Percentiles rank a stretch among this genome's conserved stretches.
Conservation (phyloP, 2,329 filamentous ascomycete species). For the Emergomyces pasteurianus region DNA sequence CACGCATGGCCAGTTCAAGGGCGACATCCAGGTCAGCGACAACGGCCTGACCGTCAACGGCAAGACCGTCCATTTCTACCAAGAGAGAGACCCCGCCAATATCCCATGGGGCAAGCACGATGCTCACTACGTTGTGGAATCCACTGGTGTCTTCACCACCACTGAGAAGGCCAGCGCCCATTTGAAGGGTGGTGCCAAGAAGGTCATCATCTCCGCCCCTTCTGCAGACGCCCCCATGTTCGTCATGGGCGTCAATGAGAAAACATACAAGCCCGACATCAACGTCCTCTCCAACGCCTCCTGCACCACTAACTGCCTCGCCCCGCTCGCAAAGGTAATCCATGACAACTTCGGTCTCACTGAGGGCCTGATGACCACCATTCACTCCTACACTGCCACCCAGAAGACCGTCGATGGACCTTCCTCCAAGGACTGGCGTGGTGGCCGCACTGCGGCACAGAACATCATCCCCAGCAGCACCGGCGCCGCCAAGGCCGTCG, state of each 20-base stretch:
- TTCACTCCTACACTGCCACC: constrained; percentile 99
- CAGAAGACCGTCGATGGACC: constrained; percentile 99
- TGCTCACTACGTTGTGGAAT: constrained; percentile 92
- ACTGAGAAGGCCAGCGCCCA: constrained; percentile 89
- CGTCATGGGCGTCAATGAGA: constrained; percentile 98
- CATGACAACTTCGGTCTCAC: constrained; percentile 96
- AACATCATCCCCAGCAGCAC: constrained; percentile 99
- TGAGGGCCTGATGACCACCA: constrained; percentile 99
- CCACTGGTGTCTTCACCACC: constrained; percentile 98
- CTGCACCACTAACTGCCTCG: constrained; percentile 99
- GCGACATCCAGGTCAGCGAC: constrained; percentile 62
- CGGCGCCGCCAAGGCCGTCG: constrained; percentile 98
- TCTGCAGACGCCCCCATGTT: constrained; percentile 89
- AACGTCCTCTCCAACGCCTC: constrained; percentile 98
- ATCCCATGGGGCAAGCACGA: constrained; percentile 86
- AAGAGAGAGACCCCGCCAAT: constrained; percentile 73
- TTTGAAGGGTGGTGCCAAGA: constrained; percentile 95
- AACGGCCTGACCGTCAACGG: constrained; percentile 76
- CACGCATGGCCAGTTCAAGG: constrained; percentile 94
- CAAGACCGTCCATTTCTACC: constrained; percentile 92
- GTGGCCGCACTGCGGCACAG: constrained; percentile 95
- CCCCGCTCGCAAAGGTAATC: constrained; percentile 97
- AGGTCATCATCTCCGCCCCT: constrained; percentile 61
- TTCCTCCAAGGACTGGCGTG: constrained; percentile 97
- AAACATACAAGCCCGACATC: constrained; percentile 80